Conservation (phyloP, 2,329 filamentous ascomycete genomes). For the Fusarium sp. region DNA sequence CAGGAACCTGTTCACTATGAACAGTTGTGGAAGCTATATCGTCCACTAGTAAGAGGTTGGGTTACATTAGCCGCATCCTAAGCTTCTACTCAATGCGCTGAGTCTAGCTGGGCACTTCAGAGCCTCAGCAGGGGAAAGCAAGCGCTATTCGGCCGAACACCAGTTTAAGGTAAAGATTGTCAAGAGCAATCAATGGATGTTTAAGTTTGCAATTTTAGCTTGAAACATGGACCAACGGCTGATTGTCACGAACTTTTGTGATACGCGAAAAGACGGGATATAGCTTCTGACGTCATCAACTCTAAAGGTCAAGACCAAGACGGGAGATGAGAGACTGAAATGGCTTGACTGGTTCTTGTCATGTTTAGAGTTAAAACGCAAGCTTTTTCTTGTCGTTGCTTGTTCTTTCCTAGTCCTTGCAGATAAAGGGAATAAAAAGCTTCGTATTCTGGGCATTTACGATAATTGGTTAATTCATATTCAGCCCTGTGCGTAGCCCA, state of each 20-base stretch:
- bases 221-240: conserved; percentile 11
- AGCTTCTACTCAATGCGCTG: neutral
- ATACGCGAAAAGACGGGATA: neutral
- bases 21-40: neutral
- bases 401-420: neutral
- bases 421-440: neutral
- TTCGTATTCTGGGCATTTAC: neutral
- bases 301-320: neutral
- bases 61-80: neutral
- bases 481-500: conserved; percentile 36
- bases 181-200: neutral
- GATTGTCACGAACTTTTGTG: conserved; percentile 3
- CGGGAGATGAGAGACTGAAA: conserved; percentile 4
- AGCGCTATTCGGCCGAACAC: neutral
- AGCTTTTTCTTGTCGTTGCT: conserved; percentile 20
- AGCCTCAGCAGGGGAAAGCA: neutral
- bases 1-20: neutral
- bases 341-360: conserved; percentile 3
- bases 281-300: conserved; percentile 32
- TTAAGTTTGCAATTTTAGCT: neutral
- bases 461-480: conserved; percentile 17
- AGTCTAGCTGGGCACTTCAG: neutral
- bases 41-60: neutral
- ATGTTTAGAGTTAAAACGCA: conserved; percentile 24
- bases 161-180: neutral